Evolutionary conservation across 2,329 filamentous ascomycete species (phyloP).

Genomic region (Magnaporthales sp.): DNA sequence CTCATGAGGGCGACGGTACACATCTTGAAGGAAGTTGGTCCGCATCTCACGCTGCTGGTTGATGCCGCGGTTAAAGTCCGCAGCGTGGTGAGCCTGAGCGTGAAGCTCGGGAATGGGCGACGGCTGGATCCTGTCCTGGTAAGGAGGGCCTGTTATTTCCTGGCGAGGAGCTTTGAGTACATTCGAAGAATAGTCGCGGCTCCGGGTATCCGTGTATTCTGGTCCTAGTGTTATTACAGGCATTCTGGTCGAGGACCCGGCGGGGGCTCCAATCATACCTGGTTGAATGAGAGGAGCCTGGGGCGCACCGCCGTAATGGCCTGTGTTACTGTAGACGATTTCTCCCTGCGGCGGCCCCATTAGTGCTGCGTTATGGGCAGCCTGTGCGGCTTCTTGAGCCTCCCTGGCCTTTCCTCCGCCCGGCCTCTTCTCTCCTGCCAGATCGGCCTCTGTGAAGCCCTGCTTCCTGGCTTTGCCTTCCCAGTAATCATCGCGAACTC

Average conservation of each 20-base stretch:
- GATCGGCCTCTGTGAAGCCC: constrained; percentile 93
- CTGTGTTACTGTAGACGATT: constrained; percentile 77
- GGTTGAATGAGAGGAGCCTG: constrained; percentile 63
- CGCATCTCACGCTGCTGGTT: constrained; percentile 74
- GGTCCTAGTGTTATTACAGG: constrained; percentile 77
- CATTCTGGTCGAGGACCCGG: constrained; percentile 61
- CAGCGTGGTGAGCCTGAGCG: constrained; percentile 78
- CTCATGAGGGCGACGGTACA: constrained; percentile 80
- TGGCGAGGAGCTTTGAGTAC: constrained; percentile 72
- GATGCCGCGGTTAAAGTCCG: constrained; percentile 82
- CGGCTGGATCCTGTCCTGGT: constrained; percentile 77
- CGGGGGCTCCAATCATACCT: constrained; percentile 57
- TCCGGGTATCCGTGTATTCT: constrained; percentile 67
- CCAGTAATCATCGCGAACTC: constrained; percentile 98
- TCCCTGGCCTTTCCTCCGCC: constrained; percentile 85
- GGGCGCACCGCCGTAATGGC: constrained; percentile 56
- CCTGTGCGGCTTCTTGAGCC: constrained; percentile 60
- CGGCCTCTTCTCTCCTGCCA: constrained; percentile 91
- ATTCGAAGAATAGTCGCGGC: constrained; percentile 76
- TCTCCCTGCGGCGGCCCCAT: constrained; percentile 68
- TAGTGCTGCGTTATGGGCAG: constrained; percentile 48
- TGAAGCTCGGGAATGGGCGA: constrained; percentile 71
- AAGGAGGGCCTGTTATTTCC: constrained; percentile 78
- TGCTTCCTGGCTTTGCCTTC: constrained; percentile 95
- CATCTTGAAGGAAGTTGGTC: constrained; percentile 67